Conservation (phyloP, 768 basidiomycete genomes). For the Fomitopsis serialis region DNA sequence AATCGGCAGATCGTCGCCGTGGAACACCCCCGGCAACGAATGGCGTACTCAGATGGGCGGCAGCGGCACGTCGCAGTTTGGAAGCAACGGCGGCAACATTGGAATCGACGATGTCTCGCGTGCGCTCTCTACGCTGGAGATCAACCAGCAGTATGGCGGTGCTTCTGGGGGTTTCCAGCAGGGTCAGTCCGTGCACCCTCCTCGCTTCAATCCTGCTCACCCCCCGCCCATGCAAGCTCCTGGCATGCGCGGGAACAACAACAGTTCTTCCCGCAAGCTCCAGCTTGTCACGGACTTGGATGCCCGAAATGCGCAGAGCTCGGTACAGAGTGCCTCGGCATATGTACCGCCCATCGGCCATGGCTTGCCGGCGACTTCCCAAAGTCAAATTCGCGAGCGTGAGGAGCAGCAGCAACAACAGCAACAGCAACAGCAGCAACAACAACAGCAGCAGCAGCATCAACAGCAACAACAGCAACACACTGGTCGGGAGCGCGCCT, state of each 20-base stretch:
- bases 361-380: constrained; percentile 26
- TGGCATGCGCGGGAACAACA: constrained; percentile 35
- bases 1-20: constrained; percentile 61
- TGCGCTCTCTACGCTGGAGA: constrained; percentile 65
- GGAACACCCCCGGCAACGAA: constrained; percentile 52
- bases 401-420: constrained; percentile 32
- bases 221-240: constrained; percentile 43
- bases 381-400: constrained; percentile 16
- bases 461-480: no score
- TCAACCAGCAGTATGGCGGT: constrained; percentile 33
- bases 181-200: constrained; percentile 58
- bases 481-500: constrained; percentile 27
- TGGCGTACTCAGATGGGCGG: constrained; percentile 47
- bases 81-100: constrained; percentile 21
- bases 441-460: constrained; percentile 20
- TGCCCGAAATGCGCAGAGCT: constrained; percentile 52
- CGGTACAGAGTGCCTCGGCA: constrained; percentile 45
- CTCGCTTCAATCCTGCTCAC: constrained; percentile 57
- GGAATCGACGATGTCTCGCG: constrained; percentile 73
- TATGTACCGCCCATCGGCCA: constrained; percentile 41
- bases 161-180: constrained; percentile 24
- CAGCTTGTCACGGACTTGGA: constrained; percentile 61
- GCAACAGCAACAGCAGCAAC: constrained; percentile 25
- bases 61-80: constrained; percentile 4
- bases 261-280: constrained; percentile 38